These are phyloP conservation scores for Pythium guiyangense DNA, from an alignment of 352 stramenopile genomes.

Conservation along the genomic window DNA sequence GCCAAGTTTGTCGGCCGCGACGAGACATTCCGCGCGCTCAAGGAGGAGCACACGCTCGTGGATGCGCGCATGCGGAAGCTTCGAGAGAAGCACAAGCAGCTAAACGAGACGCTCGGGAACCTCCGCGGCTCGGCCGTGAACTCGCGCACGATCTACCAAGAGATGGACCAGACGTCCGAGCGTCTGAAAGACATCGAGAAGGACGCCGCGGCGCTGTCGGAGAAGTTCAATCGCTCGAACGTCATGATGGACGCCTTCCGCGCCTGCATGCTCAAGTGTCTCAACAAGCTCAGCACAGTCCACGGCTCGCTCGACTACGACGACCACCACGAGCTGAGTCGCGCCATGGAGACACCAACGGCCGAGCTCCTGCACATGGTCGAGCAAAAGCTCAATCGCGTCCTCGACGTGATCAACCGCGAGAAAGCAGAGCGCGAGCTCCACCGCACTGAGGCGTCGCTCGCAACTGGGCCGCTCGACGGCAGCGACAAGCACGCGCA, in stretches of 20 bases:
- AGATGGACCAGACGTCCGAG: slow-evolving; percentile 81
- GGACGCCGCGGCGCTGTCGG: slow-evolving; percentile 54
- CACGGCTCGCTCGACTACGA: slow-evolving; percentile 71
- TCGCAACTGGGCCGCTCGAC: slow-evolving; percentile 3
- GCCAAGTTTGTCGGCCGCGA: slow-evolving; percentile 65
- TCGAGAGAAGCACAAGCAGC: slow-evolving; percentile 69
- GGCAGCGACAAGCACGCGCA: slow-evolving; percentile 28
- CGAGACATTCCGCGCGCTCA: slow-evolving; percentile 62
- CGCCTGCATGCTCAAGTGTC: slow-evolving; percentile 78
- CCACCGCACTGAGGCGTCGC: slow-evolving; percentile 56
- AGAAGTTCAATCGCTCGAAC: slow-evolving; percentile 71
- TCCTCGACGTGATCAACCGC: slow-evolving; percentile 80
- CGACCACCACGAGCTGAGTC: slow-evolving; percentile 64
- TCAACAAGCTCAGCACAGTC: slow-evolving; percentile 67
- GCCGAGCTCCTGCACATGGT: slow-evolving; percentile 72
- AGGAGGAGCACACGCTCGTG: slow-evolving; percentile 71
- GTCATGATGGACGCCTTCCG: slow-evolving; percentile 82
- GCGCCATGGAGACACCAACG: slow-evolving; percentile 62
- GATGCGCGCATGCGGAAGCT: slow-evolving; percentile 75
- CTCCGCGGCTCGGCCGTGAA: slow-evolving; percentile 69
- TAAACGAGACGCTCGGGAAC: slow-evolving; percentile 58
- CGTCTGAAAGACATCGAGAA: slow-evolving; percentile 84
- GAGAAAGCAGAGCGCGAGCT: slow-evolving; percentile 79
- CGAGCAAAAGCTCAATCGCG: slow-evolving; percentile 79
- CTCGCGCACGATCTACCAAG: slow-evolving; percentile 80